These are phyloP conservation scores for Bolboschoenoplectus hybrid DNA, from an alignment of 202 grass and related monocot genomes.

Conservation along the genomic window DNA sequence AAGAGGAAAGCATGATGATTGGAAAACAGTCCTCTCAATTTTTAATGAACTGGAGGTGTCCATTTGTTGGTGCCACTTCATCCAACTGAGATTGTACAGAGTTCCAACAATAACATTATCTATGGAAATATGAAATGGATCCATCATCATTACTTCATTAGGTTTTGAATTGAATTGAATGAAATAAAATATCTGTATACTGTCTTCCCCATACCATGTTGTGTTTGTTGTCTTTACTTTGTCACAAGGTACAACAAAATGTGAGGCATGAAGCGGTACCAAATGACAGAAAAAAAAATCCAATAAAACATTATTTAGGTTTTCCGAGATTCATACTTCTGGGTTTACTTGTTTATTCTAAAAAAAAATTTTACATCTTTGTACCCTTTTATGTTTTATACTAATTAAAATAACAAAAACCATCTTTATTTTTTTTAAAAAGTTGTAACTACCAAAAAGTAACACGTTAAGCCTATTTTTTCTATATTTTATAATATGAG, in stretches of 20 bases:
- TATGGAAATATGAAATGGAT: neutral
- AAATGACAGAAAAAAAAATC: neutral
- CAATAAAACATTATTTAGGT: no score
- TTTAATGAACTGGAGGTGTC: neutral
- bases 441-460: no score
- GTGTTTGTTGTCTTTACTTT: neutral
- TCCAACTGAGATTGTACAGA: neutral
- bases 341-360: no score
- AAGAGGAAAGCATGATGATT: neutral
- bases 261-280: neutral
- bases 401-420: no score
- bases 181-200: neutral
- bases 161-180: neutral
- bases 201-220: neutral
- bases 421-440: no score
- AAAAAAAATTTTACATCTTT: no score
- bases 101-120: slow-evolving; percentile 1
- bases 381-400: no score
- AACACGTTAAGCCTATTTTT: no score
- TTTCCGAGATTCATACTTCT: no score
- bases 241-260: neutral
- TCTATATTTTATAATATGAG: no score
- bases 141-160: neutral
- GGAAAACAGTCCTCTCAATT: neutral
- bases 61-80: neutral